phyloP scores from a whole-genome alignment of 2,329 filamentous ascomycete species.

The Fusarium mundagurra region DNA sequence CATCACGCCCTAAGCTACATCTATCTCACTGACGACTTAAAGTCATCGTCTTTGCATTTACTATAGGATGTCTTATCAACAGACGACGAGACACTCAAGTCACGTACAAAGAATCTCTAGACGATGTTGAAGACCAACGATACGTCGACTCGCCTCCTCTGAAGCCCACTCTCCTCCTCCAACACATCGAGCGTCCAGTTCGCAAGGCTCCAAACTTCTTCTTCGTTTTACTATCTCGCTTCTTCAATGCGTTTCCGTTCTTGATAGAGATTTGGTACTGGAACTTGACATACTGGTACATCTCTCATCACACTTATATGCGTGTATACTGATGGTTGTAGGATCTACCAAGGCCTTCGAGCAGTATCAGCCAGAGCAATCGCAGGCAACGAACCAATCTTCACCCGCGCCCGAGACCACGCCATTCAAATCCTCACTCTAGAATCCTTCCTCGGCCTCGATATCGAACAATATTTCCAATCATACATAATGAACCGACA shows the following conservation, averaged over 20 bases:
- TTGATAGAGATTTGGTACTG: slow-evolving; percentile 51
- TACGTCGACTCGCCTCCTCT: slow-evolving; percentile 35
- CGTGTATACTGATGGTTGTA: slow-evolving; percentile 2
- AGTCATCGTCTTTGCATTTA: slow-evolving; percentile 40
- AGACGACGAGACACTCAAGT: slow-evolving; percentile 16
- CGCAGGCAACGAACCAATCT: slow-evolving; percentile 50
- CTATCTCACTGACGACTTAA: background rate
- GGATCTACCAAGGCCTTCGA: slow-evolving; percentile 56
- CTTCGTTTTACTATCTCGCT: slow-evolving; percentile 43
- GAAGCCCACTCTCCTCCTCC: slow-evolving; percentile 30
- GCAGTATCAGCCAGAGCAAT: slow-evolving; percentile 55
- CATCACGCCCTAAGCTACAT: background rate
- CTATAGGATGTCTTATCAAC: slow-evolving; percentile 40
- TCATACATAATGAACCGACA: slow-evolving; percentile 49
- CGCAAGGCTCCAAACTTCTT: slow-evolving; percentile 37
- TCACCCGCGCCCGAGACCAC: slow-evolving; percentile 51
- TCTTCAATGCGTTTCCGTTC: slow-evolving; percentile 47
- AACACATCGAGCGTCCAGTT: slow-evolving; percentile 10
- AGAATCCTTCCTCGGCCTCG: slow-evolving; percentile 51
- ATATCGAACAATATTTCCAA: slow-evolving; percentile 54
- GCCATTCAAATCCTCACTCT: slow-evolving; percentile 53
- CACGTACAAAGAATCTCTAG: background rate
- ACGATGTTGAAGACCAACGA: slow-evolving; percentile 33
- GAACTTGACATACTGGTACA: slow-evolving; percentile 49
- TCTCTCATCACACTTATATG: background rate